These are phyloP conservation scores for Penicillium sumatraense DNA, from an alignment of 2,329 filamentous ascomycete genomes.

Conservation along the genomic window DNA sequence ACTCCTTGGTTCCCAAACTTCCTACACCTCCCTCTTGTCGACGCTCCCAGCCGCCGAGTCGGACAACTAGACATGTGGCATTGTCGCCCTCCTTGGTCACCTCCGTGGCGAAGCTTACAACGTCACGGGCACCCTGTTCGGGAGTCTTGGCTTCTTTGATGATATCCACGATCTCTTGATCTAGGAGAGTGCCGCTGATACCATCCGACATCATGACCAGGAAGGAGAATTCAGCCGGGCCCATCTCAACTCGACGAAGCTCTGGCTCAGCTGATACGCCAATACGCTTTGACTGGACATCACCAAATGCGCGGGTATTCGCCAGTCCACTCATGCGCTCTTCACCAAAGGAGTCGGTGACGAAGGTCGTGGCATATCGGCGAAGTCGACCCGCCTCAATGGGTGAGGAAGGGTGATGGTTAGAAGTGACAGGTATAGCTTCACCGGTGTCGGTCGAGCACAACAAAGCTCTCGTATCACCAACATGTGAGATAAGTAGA, in stretches of 20 bases:
- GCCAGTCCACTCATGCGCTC: slow-evolving; percentile 92
- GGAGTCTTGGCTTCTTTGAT: slow-evolving; percentile 93
- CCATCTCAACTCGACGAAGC: slow-evolving; percentile 76
- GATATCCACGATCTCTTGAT: slow-evolving; percentile 96
- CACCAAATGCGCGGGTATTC: slow-evolving; percentile 92
- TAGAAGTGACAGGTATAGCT: slow-evolving; percentile 80
- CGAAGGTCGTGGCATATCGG: slow-evolving; percentile 82
- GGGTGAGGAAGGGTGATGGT: slow-evolving; percentile 90
- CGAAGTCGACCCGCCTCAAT: slow-evolving; percentile 81
- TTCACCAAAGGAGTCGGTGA: slow-evolving; percentile 96
- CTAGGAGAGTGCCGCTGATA: slow-evolving; percentile 79
- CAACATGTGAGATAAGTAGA: slow-evolving; percentile 85
- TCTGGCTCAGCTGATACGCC: slow-evolving; percentile 95
- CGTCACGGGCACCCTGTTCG: slow-evolving; percentile 76
- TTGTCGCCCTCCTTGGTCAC: slow-evolving; percentile 70
- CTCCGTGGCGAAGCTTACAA: slow-evolving; percentile 89
- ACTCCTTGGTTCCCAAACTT: slow-evolving; percentile 88
- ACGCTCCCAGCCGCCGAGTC: slow-evolving; percentile 68
- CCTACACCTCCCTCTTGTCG: slow-evolving; percentile 79
- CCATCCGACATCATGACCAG: slow-evolving; percentile 88
- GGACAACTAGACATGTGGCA: slow-evolving; percentile 66
- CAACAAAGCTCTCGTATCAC: slow-evolving; percentile 87
- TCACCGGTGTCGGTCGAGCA: slow-evolving; percentile 84
- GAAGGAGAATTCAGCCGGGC: slow-evolving; percentile 85
- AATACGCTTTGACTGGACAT: slow-evolving; percentile 87